Percentiles rank a stretch among this genome's conserved stretches.
Conservation (phyloP, 768 basidiomycete genomes). For the Clitopilus hobsonii region DNA sequence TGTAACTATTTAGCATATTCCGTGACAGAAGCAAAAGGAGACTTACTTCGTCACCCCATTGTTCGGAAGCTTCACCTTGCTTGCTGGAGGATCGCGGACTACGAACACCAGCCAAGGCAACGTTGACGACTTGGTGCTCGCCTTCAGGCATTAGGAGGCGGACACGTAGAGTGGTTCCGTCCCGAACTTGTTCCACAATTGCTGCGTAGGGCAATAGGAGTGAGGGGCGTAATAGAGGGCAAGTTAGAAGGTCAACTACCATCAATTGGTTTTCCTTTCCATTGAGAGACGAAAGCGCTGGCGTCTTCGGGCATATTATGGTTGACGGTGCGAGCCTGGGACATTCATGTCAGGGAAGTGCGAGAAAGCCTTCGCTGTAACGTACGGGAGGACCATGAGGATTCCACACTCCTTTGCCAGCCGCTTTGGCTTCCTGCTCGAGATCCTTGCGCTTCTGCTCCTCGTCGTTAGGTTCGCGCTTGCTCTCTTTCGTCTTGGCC, state of each 20-base stretch:
- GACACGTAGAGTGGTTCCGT: slow-evolving; percentile 86
- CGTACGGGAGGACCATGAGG: slow-evolving; percentile 69
- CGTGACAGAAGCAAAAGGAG: slow-evolving; percentile 3
- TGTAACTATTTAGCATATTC: slow-evolving; percentile 13
- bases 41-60: slow-evolving; percentile 84
- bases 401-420: slow-evolving; percentile 85
- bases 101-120: slow-evolving; percentile 79
- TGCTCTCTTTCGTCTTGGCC: slow-evolving; percentile 87
- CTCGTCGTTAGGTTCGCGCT: slow-evolving; percentile 78
- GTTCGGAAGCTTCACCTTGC: slow-evolving; percentile 75
- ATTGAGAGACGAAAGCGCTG: slow-evolving; percentile 81
- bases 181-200: slow-evolving; percentile 90
- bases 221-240: slow-evolving; percentile 5
- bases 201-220: slow-evolving; percentile 37
- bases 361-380: too few relatives aligned
- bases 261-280: slow-evolving; percentile 89
- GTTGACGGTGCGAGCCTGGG: slow-evolving; percentile 73
- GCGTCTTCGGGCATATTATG: slow-evolving; percentile 90
- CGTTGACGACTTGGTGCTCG: slow-evolving; percentile 86
- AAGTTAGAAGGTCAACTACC: slow-evolving; percentile 39
- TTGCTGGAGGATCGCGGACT: slow-evolving; percentile 66
- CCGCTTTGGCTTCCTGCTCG: slow-evolving; percentile 70
- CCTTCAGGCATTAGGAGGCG: slow-evolving; percentile 85
- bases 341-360: too few relatives aligned
- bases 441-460: slow-evolving; percentile 67